These are phyloP conservation scores for Polytrichum commune DNA, from an alignment of 225 moss, liverwort and hornwort species.

Conservation along the genomic window DNA sequence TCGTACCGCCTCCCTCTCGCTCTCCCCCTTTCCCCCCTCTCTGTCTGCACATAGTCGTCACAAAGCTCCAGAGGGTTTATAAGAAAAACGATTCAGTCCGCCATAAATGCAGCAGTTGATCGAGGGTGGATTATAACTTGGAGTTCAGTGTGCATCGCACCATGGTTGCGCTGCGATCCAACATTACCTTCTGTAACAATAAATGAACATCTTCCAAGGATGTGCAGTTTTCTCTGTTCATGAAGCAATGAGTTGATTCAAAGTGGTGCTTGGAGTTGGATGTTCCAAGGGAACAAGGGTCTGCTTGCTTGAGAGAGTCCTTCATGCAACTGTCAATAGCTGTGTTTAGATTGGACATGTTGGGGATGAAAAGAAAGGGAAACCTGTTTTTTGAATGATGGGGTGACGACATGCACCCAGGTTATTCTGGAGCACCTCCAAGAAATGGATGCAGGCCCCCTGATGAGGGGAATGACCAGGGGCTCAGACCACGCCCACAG, in stretches of 20 bases:
- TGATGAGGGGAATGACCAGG: constrained; percentile 45
- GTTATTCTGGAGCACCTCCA: constrained; percentile 50
- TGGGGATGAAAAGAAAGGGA: background rate
- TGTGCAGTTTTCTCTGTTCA: no score
- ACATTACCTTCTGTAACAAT: background rate
- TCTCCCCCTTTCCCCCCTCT: no score
- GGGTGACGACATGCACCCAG: constrained; percentile 20
- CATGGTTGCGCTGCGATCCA: background rate
- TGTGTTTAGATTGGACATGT: background rate
- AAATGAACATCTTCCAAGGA: no score
- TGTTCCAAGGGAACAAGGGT: background rate
- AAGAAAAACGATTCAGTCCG: no score
- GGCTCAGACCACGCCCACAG: constrained; percentile 49
- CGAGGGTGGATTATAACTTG: no score
- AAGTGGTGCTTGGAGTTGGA: background rate
- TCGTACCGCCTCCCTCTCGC: no score
- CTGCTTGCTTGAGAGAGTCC: background rate
- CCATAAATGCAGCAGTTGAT: no score
- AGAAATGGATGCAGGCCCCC: constrained; percentile 37
- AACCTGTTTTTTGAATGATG: background rate
- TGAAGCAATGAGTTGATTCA: no score
- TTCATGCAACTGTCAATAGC: background rate
- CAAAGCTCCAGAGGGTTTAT: no score
- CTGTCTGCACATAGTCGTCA: no score
- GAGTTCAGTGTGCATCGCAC: background rate